Evolutionary conservation across 352 stramenopile genomes (phyloP), one percentile per base, ranked within the genome.

Genomic region (Globisporangium barbulae): DNA sequence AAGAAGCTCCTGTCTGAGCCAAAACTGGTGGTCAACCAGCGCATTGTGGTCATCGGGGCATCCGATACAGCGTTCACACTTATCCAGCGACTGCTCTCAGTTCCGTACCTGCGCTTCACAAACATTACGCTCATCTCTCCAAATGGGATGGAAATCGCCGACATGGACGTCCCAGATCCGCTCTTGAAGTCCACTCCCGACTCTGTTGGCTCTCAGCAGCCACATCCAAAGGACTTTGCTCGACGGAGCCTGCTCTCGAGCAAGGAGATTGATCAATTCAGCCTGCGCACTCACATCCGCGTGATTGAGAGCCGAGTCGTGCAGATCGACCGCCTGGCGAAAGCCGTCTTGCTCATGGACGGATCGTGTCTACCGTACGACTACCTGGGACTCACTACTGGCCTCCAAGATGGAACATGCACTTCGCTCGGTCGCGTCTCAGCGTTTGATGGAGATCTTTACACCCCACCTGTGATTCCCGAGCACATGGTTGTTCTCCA

Each of bases 71-170:
- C 81, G 12, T 63, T 97, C 13, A 79, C 87, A n/a, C 78, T 87
- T 21, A 73, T 97, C 25, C 72, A 93, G 72, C 74, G 75, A 1
- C 74, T 98, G 25, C 61, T 96, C 3, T 66, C 73, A 6, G 79
- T 91, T 15, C 87, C 87, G n/a, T 95, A 97, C 72, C 48, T 95
- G 61, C 76, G 90, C 9, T 94, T 97, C 61, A 80, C 85, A 0
- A 96, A 88, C 66, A 64, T 98, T 37, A 93, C 85, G 37, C 75
- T 98, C 35, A 74, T 97, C 10, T 91, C 86, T 17, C 87, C 89
- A 0, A 67, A 78, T 57, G 90, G 90, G 1, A 58, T 95, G 35
- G 72, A 71, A 7, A 49, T 90, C 5, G 79, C 73, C 3, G 53
- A 70, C 21, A 66, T 65, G 45, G 61, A 78, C 31, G 55, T 72